Evolutionary conservation across 202 grass and related monocot genomes (phyloP).

Genomic region (Schoenoplectus triqueter): DNA sequence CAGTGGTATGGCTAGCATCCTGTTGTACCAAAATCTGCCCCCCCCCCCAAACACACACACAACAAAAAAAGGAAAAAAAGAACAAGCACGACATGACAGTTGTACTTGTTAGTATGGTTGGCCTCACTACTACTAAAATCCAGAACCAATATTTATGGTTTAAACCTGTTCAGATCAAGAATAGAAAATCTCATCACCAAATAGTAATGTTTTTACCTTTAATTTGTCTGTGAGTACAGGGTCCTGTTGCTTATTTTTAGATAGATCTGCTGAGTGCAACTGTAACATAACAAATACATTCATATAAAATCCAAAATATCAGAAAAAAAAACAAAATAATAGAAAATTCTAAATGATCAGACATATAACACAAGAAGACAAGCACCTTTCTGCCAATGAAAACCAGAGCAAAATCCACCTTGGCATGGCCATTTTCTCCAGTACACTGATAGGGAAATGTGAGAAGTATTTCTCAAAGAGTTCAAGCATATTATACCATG

Average conservation of each 20-base stretch:
- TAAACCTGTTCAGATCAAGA: slow-evolving; percentile 28
- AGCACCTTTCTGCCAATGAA: slow-evolving; percentile 90
- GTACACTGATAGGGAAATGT: slow-evolving; percentile 64
- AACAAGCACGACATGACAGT: neutral
- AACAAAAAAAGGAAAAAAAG: neutral
- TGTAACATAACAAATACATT: slow-evolving; percentile 45
- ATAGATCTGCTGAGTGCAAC: slow-evolving; percentile 85
- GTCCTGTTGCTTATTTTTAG: slow-evolving; percentile 74
- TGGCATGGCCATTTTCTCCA: slow-evolving; percentile 44
- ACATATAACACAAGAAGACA: slow-evolving; percentile 18
- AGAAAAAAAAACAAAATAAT: neutral
- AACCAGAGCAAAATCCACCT: slow-evolving; percentile 77
- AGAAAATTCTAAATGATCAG: neutral
- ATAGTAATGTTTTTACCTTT: slow-evolving; percentile 55
- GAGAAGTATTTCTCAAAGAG: slow-evolving; percentile 24
- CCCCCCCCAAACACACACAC: too few relatives aligned
- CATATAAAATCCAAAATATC: slow-evolving; percentile 37
- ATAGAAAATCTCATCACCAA: slow-evolving; percentile 6
- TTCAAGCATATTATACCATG: neutral
- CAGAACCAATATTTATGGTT: neutral
- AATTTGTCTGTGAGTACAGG: slow-evolving; percentile 62
- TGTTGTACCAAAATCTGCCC: neutral
- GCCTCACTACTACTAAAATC: too few relatives aligned
- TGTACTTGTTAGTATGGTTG: neutral
- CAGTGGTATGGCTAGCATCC: neutral